Evolutionary conservation across 495 filamentous ascomycete genomes (phyloP).

Genomic region (Darksidea phi): DNA sequence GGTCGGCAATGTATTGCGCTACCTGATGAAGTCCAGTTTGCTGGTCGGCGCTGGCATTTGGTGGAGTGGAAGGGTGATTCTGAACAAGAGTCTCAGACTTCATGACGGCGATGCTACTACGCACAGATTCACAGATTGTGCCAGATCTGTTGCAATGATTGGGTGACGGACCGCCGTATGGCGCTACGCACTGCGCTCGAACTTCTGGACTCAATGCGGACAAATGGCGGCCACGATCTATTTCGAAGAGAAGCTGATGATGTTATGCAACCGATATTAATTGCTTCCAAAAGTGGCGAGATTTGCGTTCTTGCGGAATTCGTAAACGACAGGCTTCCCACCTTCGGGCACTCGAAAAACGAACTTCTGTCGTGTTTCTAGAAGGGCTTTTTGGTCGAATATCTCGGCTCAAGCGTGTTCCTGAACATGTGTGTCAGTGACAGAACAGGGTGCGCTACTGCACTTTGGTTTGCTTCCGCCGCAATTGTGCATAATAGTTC

Average conservation of each 20-base stretch:
- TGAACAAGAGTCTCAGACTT: slow-evolving; percentile 34
- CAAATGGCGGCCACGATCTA: not conserved
- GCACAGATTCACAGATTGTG: too few species aligned
- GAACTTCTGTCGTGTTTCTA: slow-evolving; percentile 22
- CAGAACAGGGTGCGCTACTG: slow-evolving; percentile 11
- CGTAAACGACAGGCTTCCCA: too few species aligned
- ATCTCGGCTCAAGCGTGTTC: slow-evolving; percentile 6
- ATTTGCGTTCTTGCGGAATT: not conserved
- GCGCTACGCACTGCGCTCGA: not conserved
- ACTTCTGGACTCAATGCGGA: not conserved
- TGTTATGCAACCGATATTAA: too few species aligned
- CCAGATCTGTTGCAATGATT: not conserved
- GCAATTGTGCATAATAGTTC: slow-evolving; percentile 30
- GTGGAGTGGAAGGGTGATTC: slow-evolving; percentile 34
- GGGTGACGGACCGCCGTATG: not conserved
- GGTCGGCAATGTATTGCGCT: slow-evolving; percentile 29
- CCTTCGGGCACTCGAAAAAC: too few species aligned
- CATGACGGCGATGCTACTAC: slow-evolving; percentile 13
- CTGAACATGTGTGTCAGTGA: slow-evolving; percentile 30
- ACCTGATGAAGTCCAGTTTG: slow-evolving; percentile 35
- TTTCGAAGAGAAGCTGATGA: too few species aligned
- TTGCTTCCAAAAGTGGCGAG: too few species aligned
- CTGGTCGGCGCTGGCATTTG: slow-evolving; percentile 24
- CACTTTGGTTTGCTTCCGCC: slow-evolving; percentile 27
- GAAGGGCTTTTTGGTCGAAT: slow-evolving; percentile 20